These are phyloP conservation scores for Russula virescens DNA, from an alignment of 768 basidiomycete genomes.

Conservation along the genomic window DNA sequence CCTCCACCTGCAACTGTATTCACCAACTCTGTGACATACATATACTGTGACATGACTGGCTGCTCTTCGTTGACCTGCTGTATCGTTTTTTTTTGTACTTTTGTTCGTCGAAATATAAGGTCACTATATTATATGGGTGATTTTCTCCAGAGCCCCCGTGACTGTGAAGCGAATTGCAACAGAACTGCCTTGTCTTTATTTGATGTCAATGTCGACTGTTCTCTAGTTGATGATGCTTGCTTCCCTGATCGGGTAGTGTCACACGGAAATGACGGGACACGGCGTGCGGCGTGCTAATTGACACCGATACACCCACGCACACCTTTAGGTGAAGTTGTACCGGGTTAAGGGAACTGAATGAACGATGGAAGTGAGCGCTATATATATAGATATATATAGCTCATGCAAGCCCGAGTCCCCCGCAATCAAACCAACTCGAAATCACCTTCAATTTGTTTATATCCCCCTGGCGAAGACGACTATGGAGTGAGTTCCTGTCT, in stretches of 20 bases:
- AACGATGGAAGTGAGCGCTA: background rate
- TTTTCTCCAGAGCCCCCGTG: background rate
- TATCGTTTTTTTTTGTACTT: slow-evolving; percentile 11
- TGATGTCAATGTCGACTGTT: background rate
- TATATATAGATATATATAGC: background rate
- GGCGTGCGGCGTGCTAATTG: background rate
- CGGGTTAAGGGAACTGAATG: background rate
- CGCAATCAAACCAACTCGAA: background rate
- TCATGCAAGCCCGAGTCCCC: background rate
- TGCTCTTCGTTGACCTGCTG: slow-evolving; percentile 14
- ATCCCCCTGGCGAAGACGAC: too few relatives aligned
- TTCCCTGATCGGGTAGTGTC: background rate
- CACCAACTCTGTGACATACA: slow-evolving; percentile 23
- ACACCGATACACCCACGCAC: background rate
- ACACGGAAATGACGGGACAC: slow-evolving; percentile 4
- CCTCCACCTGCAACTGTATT: slow-evolving; percentile 13
- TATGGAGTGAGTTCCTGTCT: too few relatives aligned
- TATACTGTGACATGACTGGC: slow-evolving; percentile 9
- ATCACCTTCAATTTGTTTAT: too few relatives aligned
- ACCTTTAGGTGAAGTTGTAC: background rate
- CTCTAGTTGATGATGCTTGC: background rate
- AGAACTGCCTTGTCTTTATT: background rate
- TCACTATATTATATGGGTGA: background rate
- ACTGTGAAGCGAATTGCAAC: background rate
- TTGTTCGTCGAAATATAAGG: background rate